Evolutionary conservation across 2,329 filamentous ascomycete genomes (phyloP).

Genomic region (Fusarium sp.): DNA sequence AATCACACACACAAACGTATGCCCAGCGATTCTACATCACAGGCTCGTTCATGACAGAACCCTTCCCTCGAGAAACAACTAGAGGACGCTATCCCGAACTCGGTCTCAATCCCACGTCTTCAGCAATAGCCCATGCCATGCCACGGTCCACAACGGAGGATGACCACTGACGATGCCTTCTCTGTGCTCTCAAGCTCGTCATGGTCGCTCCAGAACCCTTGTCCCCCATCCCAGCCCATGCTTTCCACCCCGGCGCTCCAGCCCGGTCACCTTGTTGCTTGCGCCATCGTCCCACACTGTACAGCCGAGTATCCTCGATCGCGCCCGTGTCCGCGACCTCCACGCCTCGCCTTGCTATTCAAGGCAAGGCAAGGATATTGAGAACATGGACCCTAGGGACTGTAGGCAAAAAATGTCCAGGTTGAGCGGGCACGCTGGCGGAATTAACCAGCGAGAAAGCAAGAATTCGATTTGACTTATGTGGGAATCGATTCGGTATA

Average conservation of each 20-base stretch:
- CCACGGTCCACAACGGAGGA: conserved; percentile 31
- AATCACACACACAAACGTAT: conserved; percentile 4
- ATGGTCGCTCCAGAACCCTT: conserved; percentile 41
- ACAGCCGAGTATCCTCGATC: conserved; percentile 44
- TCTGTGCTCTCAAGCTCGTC: conserved; percentile 35
- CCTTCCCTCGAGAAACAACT: conserved; percentile 17
- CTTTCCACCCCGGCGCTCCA: conserved; percentile 39
- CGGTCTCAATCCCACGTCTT: conserved; percentile 36
- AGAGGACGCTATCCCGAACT: conserved; percentile 30
- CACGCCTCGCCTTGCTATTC: conserved; percentile 42
- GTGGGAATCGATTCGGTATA: conserved; percentile 30
- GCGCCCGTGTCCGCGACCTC: conserved; percentile 41
- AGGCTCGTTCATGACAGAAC: not conserved
- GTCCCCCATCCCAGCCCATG: conserved; percentile 34
- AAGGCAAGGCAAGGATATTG: conserved; percentile 34
- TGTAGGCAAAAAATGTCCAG: conserved; percentile 16
- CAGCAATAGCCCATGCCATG: conserved; percentile 32
- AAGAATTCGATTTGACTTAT: conserved; percentile 25
- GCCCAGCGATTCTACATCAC: conserved; percentile 12
- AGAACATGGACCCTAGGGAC: conserved; percentile 12
- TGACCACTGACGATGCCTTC: conserved; percentile 34
- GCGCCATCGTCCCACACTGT: conserved; percentile 47
- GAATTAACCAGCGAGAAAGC: conserved; percentile 29
- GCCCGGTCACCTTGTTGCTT: conserved; percentile 40
- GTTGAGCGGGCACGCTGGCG: conserved; percentile 11